Evolutionary conservation across 2,329 filamentous ascomycete species (phyloP).

Genomic region (Trichoderma koningiopsis): DNA sequence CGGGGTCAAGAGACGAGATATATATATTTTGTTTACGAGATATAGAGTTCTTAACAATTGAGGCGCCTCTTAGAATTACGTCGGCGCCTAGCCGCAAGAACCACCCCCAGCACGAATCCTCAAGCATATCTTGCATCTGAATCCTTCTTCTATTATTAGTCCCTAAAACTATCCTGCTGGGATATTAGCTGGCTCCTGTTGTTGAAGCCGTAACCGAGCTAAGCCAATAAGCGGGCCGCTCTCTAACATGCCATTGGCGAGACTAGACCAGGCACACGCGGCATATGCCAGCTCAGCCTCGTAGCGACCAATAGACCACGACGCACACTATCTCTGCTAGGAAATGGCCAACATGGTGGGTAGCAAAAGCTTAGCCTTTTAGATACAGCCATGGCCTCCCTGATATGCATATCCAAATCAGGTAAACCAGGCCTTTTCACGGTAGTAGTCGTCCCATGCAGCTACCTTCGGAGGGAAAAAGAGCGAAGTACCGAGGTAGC

Average conservation of each 20-base stretch:
- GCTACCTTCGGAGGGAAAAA: neutral
- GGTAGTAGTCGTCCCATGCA: neutral
- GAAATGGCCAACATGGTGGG: neutral
- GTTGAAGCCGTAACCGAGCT: neutral
- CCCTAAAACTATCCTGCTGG: neutral
- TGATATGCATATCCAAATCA: neutral
- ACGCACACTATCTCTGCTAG: neutral
- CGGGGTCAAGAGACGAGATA: neutral
- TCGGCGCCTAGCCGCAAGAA: neutral
- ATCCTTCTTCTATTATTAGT: constrained; percentile 13
- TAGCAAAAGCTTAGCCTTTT: neutral
- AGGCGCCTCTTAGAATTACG: neutral
- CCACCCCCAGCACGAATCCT: neutral
- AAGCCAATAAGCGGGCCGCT: neutral
- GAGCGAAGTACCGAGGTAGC: neutral
- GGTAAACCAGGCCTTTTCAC: neutral
- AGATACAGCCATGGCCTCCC: neutral
- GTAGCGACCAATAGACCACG: neutral
- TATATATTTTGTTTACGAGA: neutral
- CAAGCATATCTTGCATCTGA: neutral
- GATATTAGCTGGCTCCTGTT: neutral
- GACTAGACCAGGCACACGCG: neutral
- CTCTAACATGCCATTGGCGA: neutral
- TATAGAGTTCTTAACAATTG: neutral
- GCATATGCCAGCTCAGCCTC: constrained; percentile 20